Evolutionary conservation across 352 stramenopile genomes (phyloP).

Genomic region (Globisporangium cederbergense): DNA sequence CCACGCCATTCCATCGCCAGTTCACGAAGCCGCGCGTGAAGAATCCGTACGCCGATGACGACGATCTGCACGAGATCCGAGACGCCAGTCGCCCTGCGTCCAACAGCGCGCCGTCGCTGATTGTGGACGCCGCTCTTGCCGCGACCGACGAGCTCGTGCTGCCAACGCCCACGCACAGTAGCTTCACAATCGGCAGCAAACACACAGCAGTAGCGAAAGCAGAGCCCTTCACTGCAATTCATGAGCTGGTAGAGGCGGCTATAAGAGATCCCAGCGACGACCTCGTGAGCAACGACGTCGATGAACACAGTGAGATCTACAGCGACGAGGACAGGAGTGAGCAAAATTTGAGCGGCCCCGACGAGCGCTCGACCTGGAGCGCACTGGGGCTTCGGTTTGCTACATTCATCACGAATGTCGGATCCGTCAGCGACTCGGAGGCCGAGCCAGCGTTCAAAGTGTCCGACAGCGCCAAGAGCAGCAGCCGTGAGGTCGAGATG

Average conservation of each 20-base stretch:
- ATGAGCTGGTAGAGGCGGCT: not conserved
- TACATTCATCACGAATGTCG: constrained; percentile 1
- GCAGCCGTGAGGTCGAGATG: not conserved
- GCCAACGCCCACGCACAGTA: not conserved
- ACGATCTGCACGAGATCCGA: constrained; percentile 10
- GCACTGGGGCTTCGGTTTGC: not conserved
- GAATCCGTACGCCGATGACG: constrained; percentile 10
- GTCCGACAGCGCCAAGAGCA: not conserved
- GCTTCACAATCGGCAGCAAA: constrained; percentile 1
- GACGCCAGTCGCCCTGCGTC: not conserved
- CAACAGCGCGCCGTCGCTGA: not conserved
- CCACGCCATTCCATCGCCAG: constrained; percentile 17
- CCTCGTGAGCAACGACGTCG: not conserved
- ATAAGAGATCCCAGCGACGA: not conserved
- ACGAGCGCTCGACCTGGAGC: not conserved
- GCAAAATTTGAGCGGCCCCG: not conserved
- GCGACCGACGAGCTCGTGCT: constrained; percentile 2
- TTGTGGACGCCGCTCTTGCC: not conserved
- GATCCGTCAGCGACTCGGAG: constrained; percentile 6
- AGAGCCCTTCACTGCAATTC: not conserved
- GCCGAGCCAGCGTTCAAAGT: not conserved
- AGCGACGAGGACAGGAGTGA: not conserved
- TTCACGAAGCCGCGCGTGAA: constrained; percentile 10
- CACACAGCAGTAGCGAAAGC: not conserved
- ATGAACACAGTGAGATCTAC: constrained; percentile 12